Conservation (phyloP, 192 early-diverging fungal species). For the Backusella psychrophila region DNA sequence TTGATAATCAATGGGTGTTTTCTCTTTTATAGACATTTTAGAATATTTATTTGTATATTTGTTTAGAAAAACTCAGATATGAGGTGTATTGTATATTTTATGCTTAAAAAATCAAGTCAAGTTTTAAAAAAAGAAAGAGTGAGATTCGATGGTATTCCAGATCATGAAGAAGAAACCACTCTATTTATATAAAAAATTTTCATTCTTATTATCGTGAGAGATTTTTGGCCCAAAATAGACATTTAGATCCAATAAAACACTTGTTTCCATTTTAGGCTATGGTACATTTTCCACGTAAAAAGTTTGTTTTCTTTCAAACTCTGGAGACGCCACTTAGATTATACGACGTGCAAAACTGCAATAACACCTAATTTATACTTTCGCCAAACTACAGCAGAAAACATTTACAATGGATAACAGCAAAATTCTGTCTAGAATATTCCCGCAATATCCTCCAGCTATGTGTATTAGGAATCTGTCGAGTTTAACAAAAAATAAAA, state of each 20-base stretch:
- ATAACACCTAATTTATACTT: background rate
- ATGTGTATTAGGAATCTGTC: too few relatives aligned
- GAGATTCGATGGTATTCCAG: background rate
- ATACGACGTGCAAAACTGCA: background rate
- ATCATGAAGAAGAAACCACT: background rate
- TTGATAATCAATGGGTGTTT: background rate
- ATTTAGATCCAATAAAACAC: background rate
- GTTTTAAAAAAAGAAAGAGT: background rate
- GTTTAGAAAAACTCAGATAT: background rate
- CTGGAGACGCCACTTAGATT: background rate
- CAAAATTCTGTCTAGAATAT: too few relatives aligned
- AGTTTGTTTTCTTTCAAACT: background rate
- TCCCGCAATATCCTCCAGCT: background rate
- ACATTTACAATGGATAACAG: too few relatives aligned
- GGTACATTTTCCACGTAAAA: background rate
- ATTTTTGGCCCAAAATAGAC: background rate
- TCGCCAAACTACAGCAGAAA: background rate
- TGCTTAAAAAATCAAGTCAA: background rate
- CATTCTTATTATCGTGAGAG: background rate
- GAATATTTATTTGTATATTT: background rate
- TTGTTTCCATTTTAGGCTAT: background rate
- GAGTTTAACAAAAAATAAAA: background rate
- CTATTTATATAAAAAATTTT: background rate
- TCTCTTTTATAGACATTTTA: background rate
- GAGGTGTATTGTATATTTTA: background rate